Percentiles rank a stretch among this genome's conserved stretches.
phyloP scores from a whole-genome alignment of 768 basidiomycete species.

The Lentinula edodes region DNA sequence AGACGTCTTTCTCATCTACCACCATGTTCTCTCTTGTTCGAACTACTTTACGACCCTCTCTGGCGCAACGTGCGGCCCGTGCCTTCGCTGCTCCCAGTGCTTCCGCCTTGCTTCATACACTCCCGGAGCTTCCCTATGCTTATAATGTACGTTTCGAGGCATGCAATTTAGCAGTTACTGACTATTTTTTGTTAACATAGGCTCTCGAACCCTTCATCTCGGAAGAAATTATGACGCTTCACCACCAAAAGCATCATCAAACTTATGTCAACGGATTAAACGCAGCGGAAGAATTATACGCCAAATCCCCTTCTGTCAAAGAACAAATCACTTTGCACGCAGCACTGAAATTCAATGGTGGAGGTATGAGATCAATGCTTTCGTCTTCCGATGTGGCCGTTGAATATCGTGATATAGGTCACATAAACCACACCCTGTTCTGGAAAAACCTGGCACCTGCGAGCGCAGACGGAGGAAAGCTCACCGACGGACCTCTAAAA shows the following conservation, averaged over 20 bases:
- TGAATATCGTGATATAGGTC: constrained; percentile 40
- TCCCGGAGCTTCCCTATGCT: constrained; percentile 74
- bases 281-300: constrained; percentile 82
- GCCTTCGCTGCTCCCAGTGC: constrained; percentile 35
- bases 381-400: not conserved
- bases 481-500: constrained; percentile 65
- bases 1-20: not conserved
- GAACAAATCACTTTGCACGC: constrained; percentile 81
- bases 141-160: constrained; percentile 55
- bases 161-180: not conserved
- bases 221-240: constrained; percentile 88
- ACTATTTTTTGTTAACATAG: constrained; percentile 23
- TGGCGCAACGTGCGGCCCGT: constrained; percentile 26
- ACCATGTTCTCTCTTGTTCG: constrained; percentile 49
- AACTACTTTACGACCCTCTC: constrained; percentile 33
- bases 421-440: constrained; percentile 95
- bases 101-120: constrained; percentile 54
- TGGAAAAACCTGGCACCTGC: constrained; percentile 94
- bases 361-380: constrained; percentile 40
- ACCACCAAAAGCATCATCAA: constrained; percentile 89
- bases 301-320: constrained; percentile 57
- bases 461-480: constrained; percentile 54
- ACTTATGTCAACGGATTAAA: constrained; percentile 94
- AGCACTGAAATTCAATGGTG: constrained; percentile 97
- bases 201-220: constrained; percentile 93